Evolutionary conservation across 148 eudicot genomes (phyloP).

Genomic region (Polygonum maritimum): DNA sequence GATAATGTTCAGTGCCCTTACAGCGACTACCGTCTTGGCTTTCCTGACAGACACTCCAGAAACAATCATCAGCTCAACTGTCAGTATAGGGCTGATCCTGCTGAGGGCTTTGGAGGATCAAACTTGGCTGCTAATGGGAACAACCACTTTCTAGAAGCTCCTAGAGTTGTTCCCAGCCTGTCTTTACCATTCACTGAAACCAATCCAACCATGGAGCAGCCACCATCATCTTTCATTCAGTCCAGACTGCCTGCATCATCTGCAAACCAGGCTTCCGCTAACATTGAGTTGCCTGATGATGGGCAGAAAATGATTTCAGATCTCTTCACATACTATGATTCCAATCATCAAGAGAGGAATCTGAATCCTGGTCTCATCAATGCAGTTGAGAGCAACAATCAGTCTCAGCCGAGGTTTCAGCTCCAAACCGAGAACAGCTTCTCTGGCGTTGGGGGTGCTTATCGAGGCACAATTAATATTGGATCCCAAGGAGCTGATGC

Average conservation of each 20-base stretch:
- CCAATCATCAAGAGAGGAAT: constrained; percentile 14
- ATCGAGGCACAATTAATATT: constrained; percentile 12
- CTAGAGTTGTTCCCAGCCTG: constrained; percentile 14
- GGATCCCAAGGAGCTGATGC: constrained; percentile 16
- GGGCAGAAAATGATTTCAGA: constrained; percentile 33
- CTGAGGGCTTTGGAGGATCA: constrained; percentile 18
- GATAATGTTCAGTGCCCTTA: constrained; percentile 47
- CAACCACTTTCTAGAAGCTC: constrained; percentile 8
- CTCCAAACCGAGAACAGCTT: constrained; percentile 14
- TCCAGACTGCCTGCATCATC: constrained; percentile 17
- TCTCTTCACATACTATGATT: constrained; percentile 33
- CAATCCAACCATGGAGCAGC: too few species aligned
- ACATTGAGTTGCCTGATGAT: constrained; percentile 33
- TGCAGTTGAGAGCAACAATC: constrained; percentile 11
- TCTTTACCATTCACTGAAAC: constrained; percentile 2
- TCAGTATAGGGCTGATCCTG: constrained; percentile 19
- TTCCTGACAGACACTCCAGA: constrained; percentile 37
- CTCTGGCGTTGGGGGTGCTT: constrained; percentile 12
- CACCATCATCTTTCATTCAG: constrained; percentile 10
- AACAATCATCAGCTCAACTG: constrained; percentile 46
- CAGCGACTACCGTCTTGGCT: constrained; percentile 29
- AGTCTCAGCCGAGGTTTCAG: constrained; percentile 11
- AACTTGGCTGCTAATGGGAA: constrained; percentile 15
- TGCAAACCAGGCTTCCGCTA: not conserved
- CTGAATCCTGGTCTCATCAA: not conserved